Conservation (phyloP, 2,329 filamentous ascomycete species). For the Drechslerella dactyloides region DNA sequence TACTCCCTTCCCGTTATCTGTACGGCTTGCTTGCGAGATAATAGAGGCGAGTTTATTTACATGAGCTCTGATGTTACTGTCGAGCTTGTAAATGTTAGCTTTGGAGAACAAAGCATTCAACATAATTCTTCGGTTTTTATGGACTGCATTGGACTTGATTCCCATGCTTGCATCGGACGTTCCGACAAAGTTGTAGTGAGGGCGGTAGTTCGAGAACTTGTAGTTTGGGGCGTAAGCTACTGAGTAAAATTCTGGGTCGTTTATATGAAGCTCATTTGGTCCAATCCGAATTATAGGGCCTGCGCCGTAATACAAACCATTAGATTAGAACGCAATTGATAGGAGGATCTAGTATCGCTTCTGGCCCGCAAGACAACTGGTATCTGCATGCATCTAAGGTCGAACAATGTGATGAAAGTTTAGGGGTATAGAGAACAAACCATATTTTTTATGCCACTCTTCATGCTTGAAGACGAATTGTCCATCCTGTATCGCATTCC, state of each 20-base stretch:
- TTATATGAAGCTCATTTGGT: conserved; percentile 31
- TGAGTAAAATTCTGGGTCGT: conserved; percentile 20
- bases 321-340: neutral
- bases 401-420: neutral
- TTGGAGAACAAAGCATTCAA: conserved; percentile 16
- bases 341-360: conserved; percentile 1
- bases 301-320: neutral
- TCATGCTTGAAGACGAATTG: conserved; percentile 7
- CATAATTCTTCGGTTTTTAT: conserved; percentile 12
- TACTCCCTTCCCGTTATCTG: neutral
- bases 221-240: conserved; percentile 6
- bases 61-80: conserved; percentile 10
- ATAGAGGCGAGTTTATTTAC: conserved; percentile 12
- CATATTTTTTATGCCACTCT: conserved; percentile 25
- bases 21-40: neutral
- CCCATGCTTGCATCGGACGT: conserved; percentile 2
- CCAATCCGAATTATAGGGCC: conserved; percentile 32
- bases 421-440: conserved; percentile 3
- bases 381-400: too few species aligned
- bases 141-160: neutral
- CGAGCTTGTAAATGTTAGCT: conserved; percentile 20
- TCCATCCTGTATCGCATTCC: conserved; percentile 9
- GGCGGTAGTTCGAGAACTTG: conserved; percentile 10
- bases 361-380: too few species aligned
- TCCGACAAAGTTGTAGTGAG: conserved; percentile 5